Percentiles rank a stretch among this genome's conserved stretches.
These are phyloP conservation scores for Zygoascus ofunaensis DNA, from an alignment of 805 yeast species.

Conservation along the genomic window DNA sequence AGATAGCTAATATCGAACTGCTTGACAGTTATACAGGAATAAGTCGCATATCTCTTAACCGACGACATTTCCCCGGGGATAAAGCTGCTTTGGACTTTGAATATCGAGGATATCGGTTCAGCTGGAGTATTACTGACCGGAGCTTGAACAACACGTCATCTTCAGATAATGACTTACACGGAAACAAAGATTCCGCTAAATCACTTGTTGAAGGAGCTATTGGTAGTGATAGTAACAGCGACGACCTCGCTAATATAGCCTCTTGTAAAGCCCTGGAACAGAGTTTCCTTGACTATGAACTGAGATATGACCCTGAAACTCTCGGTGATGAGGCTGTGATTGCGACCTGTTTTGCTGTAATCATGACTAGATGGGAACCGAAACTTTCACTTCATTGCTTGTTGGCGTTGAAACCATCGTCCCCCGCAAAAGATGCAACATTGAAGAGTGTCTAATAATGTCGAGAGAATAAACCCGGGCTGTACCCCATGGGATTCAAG, in stretches of 20 bases:
- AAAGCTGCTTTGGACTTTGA: background rate
- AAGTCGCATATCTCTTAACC: background rate
- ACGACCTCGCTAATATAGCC: background rate
- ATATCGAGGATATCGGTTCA: background rate
- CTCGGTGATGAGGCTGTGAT: conserved; percentile 7
- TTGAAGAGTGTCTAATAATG: conserved; percentile 19
- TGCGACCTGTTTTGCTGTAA: conserved; percentile 6
- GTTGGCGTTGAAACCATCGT: conserved; percentile 13
- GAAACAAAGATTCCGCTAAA: too few relatives aligned
- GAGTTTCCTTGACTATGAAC: conserved; percentile 4
- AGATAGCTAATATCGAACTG: conserved; percentile 1
- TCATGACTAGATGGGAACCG: conserved; percentile 9
- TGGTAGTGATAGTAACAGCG: too few relatives aligned
- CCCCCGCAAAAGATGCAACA: conserved; percentile 24
- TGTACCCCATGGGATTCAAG: conserved; percentile 3
- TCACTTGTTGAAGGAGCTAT: too few relatives aligned
- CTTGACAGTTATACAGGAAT: background rate
- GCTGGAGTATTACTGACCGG: background rate
- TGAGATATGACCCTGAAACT: conserved; percentile 3
- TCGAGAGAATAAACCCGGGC: conserved; percentile 1
- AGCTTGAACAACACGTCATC: too few relatives aligned
- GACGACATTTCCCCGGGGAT: conserved; percentile 1
- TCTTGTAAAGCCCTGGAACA: background rate
- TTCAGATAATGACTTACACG: too few relatives aligned
- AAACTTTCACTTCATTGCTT: conserved; percentile 2